A percentile compares a stretch with the other conserved stretches of the same genome.
Conservation (phyloP, 2,329 filamentous ascomycete species). For the Hypoxylon sp. region DNA sequence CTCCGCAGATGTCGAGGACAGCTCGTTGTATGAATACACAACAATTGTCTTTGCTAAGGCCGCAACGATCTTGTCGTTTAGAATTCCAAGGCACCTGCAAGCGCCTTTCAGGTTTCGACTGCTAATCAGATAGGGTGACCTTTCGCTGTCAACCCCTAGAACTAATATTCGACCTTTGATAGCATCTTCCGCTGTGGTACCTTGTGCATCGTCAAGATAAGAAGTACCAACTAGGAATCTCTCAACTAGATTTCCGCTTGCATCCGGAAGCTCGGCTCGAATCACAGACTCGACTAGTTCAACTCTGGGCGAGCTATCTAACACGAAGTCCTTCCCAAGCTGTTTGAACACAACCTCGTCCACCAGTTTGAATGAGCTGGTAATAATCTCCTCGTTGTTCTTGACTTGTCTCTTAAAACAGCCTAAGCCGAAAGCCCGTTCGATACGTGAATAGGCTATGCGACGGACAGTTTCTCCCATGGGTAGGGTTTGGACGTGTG, state of each 20-base stretch:
- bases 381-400: slow-evolving; percentile 80
- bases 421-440: slow-evolving; percentile 88
- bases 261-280: slow-evolving; percentile 77
- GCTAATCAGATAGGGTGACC: slow-evolving; percentile 79
- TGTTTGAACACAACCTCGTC: slow-evolving; percentile 91
- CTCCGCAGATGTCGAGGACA: slow-evolving; percentile 67
- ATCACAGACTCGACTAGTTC: slow-evolving; percentile 91
- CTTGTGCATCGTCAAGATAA: slow-evolving; percentile 75
- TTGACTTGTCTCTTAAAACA: slow-evolving; percentile 83
- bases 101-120: slow-evolving; percentile 81
- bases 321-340: slow-evolving; percentile 76
- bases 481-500: slow-evolving; percentile 85
- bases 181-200: slow-evolving; percentile 58
- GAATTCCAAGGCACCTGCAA: slow-evolving; percentile 82
- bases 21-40: slow-evolving; percentile 69
- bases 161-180: slow-evolving; percentile 85
- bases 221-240: slow-evolving; percentile 94
- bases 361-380: slow-evolving; percentile 87
- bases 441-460: slow-evolving; percentile 84
- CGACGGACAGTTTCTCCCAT: slow-evolving; percentile 88
- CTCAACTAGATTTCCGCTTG: slow-evolving; percentile 72
- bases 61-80: slow-evolving; percentile 84
- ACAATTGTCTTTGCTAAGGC: slow-evolving; percentile 90
- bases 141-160: slow-evolving; percentile 83
- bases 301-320: slow-evolving; percentile 64